phyloP scores from a whole-genome alignment of 208 protist species.

The Leishmania mexicana region DNA sequence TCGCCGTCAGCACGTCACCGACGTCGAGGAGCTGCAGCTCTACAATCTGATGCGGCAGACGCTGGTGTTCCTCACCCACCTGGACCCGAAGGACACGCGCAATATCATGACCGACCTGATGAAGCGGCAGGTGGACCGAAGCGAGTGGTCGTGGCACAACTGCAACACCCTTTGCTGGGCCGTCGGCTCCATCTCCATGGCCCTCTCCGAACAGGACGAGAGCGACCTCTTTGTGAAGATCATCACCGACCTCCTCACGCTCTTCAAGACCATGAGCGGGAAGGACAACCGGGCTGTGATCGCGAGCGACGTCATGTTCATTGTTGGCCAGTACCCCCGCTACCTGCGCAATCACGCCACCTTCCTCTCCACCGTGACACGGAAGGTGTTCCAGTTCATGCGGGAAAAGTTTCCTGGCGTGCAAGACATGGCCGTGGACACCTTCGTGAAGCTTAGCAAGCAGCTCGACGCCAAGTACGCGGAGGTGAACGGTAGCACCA shows the following conservation, averaged over 20 bases:
- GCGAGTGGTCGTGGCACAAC: conserved; percentile 96
- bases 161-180: conserved; percentile 99
- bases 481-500: conserved; percentile 32
- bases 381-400: conserved; percentile 99
- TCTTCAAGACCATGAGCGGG: conserved; percentile 95
- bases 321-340: conserved; percentile 99
- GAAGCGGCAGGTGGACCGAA: conserved; percentile 79
- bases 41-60: conserved; percentile 98
- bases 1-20: conserved; percentile 95
- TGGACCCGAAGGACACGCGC: conserved; percentile 95
- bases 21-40: conserved; percentile 97
- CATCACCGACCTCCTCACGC: conserved; percentile 97
- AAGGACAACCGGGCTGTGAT: conserved; percentile 99
- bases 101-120: conserved; percentile 95
- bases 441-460: conserved; percentile 98
- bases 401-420: conserved; percentile 98
- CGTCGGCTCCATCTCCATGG: conserved; percentile 97
- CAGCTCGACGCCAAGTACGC: conserved; percentile 94
- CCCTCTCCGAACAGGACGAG: conserved; percentile 96
- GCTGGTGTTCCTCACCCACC: conserved; percentile 97
- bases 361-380: conserved; percentile 98
- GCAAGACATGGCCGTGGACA: conserved; percentile 99
- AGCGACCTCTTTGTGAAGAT: conserved; percentile 98
- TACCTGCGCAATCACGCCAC: conserved; percentile 97
- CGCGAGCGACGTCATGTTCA: conserved; percentile 99